phyloP scores from a whole-genome alignment of 1,284 basidiomycete genomes.

The Fomitopsis schrenkii region DNA sequence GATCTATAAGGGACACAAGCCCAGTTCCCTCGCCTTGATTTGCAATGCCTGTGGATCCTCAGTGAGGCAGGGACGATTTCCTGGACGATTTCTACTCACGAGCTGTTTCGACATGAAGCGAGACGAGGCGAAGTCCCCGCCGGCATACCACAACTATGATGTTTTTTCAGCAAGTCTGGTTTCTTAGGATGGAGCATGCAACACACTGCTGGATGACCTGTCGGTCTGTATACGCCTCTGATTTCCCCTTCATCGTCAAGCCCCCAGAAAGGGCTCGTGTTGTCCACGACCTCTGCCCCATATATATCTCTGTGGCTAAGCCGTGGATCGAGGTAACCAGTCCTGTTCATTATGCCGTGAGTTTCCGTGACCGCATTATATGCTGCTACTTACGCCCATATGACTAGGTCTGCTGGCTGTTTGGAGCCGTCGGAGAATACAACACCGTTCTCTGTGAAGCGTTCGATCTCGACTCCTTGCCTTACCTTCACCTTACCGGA shows the following conservation, averaged over 20 bases:
- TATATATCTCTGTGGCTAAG: slow-evolving; percentile 40
- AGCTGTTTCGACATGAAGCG: slow-evolving; percentile 32
- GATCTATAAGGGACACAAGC: slow-evolving; percentile 11
- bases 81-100: slow-evolving; percentile 15
- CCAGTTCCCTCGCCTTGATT: slow-evolving; percentile 30
- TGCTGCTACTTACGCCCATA: slow-evolving; percentile 43
- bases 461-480: slow-evolving; percentile 49
- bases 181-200: not conserved
- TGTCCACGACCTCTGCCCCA: slow-evolving; percentile 42
- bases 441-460: slow-evolving; percentile 48
- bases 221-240: slow-evolving; percentile 30
- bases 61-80: not conserved
- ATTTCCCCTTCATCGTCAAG: slow-evolving; percentile 57
- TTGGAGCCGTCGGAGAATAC: slow-evolving; percentile 61
- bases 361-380: slow-evolving; percentile 20
- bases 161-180: slow-evolving; percentile 1
- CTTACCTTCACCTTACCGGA: slow-evolving; percentile 72
- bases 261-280: slow-evolving; percentile 48
- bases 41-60: slow-evolving; percentile 21
- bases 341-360: slow-evolving; percentile 15
- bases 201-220: slow-evolving; percentile 30
- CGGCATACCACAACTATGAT: slow-evolving; percentile 32
- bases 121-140: slow-evolving; percentile 28
- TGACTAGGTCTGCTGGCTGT: slow-evolving; percentile 62
- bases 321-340: slow-evolving; percentile 34